Evolutionary conservation across 2,329 filamentous ascomycete species (phyloP), one percentile per base, ranked within the genome.

Genomic region (Diplocarpon rosae): DNA sequence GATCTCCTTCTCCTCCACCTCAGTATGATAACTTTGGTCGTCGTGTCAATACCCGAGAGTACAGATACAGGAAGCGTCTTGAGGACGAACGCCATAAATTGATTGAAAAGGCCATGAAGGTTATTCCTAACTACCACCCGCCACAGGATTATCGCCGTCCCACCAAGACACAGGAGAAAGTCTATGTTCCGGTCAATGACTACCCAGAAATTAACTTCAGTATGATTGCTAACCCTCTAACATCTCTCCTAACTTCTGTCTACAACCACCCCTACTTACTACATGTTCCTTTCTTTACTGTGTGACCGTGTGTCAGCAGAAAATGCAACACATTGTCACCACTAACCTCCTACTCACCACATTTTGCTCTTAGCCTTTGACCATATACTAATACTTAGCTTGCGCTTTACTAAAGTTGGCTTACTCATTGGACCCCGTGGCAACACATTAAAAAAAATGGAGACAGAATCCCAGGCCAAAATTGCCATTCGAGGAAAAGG

Each of bases 201-300:
- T 98, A 98, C 68, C 92, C 92, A 76, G 92, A 98, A 70, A 96
- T 98, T 82, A 98, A 98, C 83, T 98, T 98, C 87, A 98, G 92
- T 98, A 95, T 90, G 90, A 90, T 92, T 89, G 83, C 89, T 95
- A 95, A 95, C 87, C 88, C 87, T 88, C 80, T 81, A 83, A 85
- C 80, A 72, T 67, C 75, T 76, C 30, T 12, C n/a, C 80, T 84
- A 82, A 84, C 68, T 63, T 61, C 63, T 59, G 33, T 56, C 61
- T 52, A 48, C 38, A 52, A 51, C 14, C 63, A 62, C 49, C 70
- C 33, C 34, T 2, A 31, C 41, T 32, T 32, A 37, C 34, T 24
- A 20, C 34, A 28, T 15, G 14, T 37, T 28, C 69, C 56, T 65
- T 69, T 64, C 59, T 55, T 63, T 60, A 56, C 49, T 60, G 58